Evolutionary conservation across 2,329 filamentous ascomycete genomes (phyloP), one percentile per base, ranked within the genome.

Genomic region (Scorias spongiosa): DNA sequence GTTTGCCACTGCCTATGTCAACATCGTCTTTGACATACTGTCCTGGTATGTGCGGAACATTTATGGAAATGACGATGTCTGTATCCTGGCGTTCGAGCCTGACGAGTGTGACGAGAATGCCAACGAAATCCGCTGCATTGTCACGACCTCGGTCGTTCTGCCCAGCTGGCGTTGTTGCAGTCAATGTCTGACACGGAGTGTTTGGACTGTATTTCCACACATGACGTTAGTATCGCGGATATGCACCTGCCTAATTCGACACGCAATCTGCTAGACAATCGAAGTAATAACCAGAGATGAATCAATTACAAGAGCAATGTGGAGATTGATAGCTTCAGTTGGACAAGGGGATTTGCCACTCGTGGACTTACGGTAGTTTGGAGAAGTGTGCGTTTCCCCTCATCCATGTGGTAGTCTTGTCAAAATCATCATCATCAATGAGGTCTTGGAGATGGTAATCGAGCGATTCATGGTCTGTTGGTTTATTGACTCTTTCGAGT

Each of bases 41-140:
- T 49, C 80, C 80, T 53, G 76, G 72, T 52, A 86, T 80, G 58
- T 91, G 81, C 26, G 88, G 89, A 40, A 93, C 83, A 63, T 94
- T 95, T 57, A 94, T 76, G 36, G 84, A 84, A 49, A 94, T 77
- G 40, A 94, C 67, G 34, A 96, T 66, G 63, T 96, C 89, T 1
- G 88, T 89, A 45, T 69, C 70, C 58, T 87, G 72, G 54, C 75
- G 72, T 62, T 80, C 80, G 40, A 96, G 70, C 12, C 89, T 74
- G 45, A 95, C 66, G 36, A 95, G 69, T 12, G 85, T 76, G 51
- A 93, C 70, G 51, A 88, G 76, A 47, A 91, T 80, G 37, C 76
- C 83, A 7, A 84, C 84, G 61, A 57, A 61, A 5, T 54, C 52
- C 5, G 61, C 57, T 50, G 51, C 54, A 57, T 79, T 73, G 39